Conservation (phyloP, 2,329 filamentous ascomycete genomes). For the Fusarium algeriense region DNA sequence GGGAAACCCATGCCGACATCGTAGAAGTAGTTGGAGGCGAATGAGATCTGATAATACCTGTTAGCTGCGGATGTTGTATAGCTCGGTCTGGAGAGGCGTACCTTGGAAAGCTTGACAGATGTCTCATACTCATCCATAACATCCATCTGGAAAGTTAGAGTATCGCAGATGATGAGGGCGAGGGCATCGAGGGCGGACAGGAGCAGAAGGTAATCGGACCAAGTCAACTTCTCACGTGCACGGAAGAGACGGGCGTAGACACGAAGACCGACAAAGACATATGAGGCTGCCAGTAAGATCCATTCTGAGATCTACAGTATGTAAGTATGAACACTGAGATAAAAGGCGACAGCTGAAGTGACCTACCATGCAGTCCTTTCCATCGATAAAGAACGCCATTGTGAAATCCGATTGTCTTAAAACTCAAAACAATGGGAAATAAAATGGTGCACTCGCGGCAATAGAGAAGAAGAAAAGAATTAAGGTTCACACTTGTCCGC, state of each 20-base stretch:
- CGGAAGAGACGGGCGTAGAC: conserved; percentile 51
- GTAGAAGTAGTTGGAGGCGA: conserved; percentile 54
- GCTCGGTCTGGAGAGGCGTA: neutral
- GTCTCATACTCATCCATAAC: conserved; percentile 49
- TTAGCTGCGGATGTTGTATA: neutral
- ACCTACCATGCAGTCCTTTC: conserved; percentile 43
- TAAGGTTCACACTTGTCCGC: neutral
- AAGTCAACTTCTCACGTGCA: conserved; percentile 47
- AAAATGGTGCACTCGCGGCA: neutral
- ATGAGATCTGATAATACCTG: conserved; percentile 44
- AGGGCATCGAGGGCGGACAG: conserved; percentile 49
- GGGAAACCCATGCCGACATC: conserved; percentile 54
- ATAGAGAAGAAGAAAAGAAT: neutral
- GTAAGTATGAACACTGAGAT: neutral
- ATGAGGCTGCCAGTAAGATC: conserved; percentile 47
- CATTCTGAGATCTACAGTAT: conserved; percentile 49
- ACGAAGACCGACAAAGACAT: conserved; percentile 48
- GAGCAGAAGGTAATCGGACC: conserved; percentile 49
- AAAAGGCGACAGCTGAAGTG: fast-evolving
- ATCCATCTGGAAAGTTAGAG: conserved; percentile 49
- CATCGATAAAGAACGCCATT: conserved; percentile 42
- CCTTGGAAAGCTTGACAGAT: conserved; percentile 51
- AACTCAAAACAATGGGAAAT: neutral
- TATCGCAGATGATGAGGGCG: conserved; percentile 52
- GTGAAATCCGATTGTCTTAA: neutral